Evolutionary conservation across 768 basidiomycete species (phyloP).

Genomic region (Boletus rubescentipes): DNA sequence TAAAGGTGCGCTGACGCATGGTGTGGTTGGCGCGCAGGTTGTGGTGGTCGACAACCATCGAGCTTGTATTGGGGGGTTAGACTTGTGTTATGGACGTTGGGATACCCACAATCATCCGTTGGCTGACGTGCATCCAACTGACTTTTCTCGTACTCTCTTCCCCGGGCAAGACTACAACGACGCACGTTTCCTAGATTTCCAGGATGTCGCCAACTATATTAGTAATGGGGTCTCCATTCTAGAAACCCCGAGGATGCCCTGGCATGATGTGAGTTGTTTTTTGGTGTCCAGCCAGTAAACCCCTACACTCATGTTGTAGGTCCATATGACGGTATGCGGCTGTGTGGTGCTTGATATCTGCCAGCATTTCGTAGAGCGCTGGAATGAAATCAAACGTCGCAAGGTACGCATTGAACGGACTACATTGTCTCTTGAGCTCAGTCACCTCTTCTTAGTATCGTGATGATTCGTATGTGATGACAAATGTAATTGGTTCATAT

Average conservation of each 20-base stretch:
- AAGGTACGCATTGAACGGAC: slow-evolving; percentile 45
- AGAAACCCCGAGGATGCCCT: slow-evolving; percentile 82
- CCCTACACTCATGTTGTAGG: slow-evolving; percentile 45
- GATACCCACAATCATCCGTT: slow-evolving; percentile 89
- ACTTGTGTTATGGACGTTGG: slow-evolving; percentile 97
- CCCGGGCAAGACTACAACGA: slow-evolving; percentile 96
- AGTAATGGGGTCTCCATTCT: slow-evolving; percentile 66
- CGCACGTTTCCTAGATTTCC: slow-evolving; percentile 81
- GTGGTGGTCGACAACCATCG: slow-evolving; percentile 85
- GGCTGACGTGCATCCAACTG: slow-evolving; percentile 88
- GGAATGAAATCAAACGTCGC: slow-evolving; percentile 87
- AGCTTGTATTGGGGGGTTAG: slow-evolving; percentile 90
- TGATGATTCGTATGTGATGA: slow-evolving; percentile 45
- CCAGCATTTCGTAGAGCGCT: slow-evolving; percentile 91
- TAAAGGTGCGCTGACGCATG: not conserved
- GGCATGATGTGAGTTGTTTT: slow-evolving; percentile 79
- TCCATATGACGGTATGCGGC: slow-evolving; percentile 82
- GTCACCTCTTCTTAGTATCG: slow-evolving; percentile 22
- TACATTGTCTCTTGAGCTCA: slow-evolving; percentile 1
- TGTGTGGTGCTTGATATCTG: slow-evolving; percentile 86
- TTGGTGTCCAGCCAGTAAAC: no score
- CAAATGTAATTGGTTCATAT: not conserved
- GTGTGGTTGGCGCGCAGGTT: slow-evolving; percentile 36
- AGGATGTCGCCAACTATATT: slow-evolving; percentile 75
- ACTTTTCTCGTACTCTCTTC: slow-evolving; percentile 80